phyloP scores from a whole-genome alignment of 2,329 filamentous ascomycete genomes.

The Calonectria pauciramosa region DNA sequence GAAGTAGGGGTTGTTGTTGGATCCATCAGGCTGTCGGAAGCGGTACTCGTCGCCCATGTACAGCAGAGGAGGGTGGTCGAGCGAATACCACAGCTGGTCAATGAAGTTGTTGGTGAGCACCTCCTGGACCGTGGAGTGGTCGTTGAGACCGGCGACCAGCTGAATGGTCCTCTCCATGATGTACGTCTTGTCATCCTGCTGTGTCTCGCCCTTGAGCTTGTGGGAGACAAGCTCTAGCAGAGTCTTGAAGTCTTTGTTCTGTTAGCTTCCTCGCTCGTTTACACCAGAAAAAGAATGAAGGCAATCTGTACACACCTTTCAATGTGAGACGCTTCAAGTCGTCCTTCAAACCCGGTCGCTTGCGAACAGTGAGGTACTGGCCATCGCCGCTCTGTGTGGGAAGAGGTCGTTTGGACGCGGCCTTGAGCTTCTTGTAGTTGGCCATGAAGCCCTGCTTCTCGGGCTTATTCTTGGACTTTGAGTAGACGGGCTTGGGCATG shows the following conservation, averaged over 20 bases:
- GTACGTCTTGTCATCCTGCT: constrained; percentile 82
- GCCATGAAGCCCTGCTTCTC: constrained; percentile 44
- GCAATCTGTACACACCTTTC: constrained; percentile 30
- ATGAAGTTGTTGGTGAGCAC: constrained; percentile 78
- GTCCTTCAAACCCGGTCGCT: constrained; percentile 54
- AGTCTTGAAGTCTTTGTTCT: constrained; percentile 70
- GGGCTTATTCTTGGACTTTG: constrained; percentile 11
- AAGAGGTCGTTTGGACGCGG: constrained; percentile 71
- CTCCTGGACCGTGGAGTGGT: constrained; percentile 71
- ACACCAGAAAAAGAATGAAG: background rate
- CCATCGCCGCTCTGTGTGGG: constrained; percentile 75
- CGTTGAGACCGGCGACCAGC: constrained; percentile 75
- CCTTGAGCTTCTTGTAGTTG: constrained; percentile 50
- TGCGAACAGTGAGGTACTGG: constrained; percentile 64
- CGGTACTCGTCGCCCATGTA: constrained; percentile 73
- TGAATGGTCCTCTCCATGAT: constrained; percentile 82
- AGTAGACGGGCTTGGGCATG: constrained; percentile 9
- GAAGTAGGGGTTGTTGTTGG: constrained; percentile 77
- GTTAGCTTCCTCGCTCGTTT: background rate
- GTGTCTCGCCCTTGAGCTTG: constrained; percentile 73
- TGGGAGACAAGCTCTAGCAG: constrained; percentile 71
- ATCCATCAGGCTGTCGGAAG: constrained; percentile 79
- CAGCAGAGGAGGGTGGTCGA: constrained; percentile 80
- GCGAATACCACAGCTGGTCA: constrained; percentile 76
- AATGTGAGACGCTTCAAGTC: constrained; percentile 40